Conservation (phyloP, 148 eudicot species). For the Oxyria digyna region DNA sequence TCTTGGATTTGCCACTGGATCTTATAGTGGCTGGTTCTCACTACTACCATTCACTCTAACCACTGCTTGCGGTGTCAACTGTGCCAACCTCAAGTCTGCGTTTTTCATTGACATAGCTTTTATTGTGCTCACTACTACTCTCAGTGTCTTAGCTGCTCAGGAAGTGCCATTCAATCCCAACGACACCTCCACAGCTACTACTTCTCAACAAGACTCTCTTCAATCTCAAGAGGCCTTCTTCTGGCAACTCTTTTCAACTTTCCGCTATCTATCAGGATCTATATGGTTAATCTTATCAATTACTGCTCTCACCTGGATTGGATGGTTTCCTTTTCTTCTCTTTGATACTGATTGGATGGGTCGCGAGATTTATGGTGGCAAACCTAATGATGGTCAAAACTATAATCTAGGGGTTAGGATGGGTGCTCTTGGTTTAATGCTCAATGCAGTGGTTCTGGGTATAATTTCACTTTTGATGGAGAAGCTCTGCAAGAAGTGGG, state of each 20-base stretch:
- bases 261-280: slow-evolving; percentile 57
- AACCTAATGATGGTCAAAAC: slow-evolving; percentile 60
- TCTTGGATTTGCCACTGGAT: slow-evolving; percentile 93
- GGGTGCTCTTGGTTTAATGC: slow-evolving; percentile 90
- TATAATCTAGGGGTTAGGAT: slow-evolving; percentile 81
- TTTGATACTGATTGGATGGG: slow-evolving; percentile 99
- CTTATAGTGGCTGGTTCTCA: slow-evolving; percentile 69
- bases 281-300: slow-evolving; percentile 77
- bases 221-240: slow-evolving; percentile 72
- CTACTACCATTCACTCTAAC: slow-evolving; percentile 72
- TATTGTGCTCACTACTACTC: slow-evolving; percentile 20
- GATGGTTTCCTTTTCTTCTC: slow-evolving; percentile 95
- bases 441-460: slow-evolving; percentile 79
- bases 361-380: slow-evolving; percentile 83
- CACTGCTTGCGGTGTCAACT: slow-evolving; percentile 52
- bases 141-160: slow-evolving; percentile 34
- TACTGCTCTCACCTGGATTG: slow-evolving; percentile 87
- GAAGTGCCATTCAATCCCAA: slow-evolving; percentile 49
- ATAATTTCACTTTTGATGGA: slow-evolving; percentile 87
- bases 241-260: slow-evolving; percentile 90
- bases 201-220: too few relatives aligned
- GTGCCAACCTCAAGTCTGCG: slow-evolving; percentile 94
- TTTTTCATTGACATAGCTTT: slow-evolving; percentile 53
- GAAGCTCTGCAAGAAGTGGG: slow-evolving; percentile 72
- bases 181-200: too few relatives aligned